Base-by-base conservation (phyloP, 208 protist species). In the Trypanosoma vivax region DNA sequence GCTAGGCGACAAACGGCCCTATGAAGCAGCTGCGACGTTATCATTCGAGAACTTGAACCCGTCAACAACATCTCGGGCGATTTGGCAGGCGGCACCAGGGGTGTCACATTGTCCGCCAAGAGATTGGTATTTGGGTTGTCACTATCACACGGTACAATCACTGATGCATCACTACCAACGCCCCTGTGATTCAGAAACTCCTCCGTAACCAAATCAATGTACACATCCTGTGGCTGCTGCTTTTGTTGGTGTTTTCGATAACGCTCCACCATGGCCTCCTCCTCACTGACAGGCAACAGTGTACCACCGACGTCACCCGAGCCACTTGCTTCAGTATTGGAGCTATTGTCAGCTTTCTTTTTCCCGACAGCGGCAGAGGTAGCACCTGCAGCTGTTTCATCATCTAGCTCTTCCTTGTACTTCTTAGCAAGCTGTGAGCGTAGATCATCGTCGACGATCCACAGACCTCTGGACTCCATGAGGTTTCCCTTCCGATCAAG, bases 391-490 rank as follows among this genome's bases (percentile, higher is more conserved):
- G 46, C 57, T 37, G 68, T 71, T 42, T 76, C 70, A 25, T 29
- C 51, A 24, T 67, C 50, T n/a, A 60, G 60, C 30, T 67, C 60
- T 21, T 47, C 35, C 31, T 57, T 35, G 63, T 83, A 89, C 40
- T 60, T 60, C 28, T 55, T 60, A 2, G 71, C 71, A 41, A 79
- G 72, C 39, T 75, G 63, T 27, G 71, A 76, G 7, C 81, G 81
- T 49, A 66, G 33, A 48, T 75, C 56, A 49, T 86, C 79, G 49
- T 86, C 74, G 2, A 74, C 75, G 14, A 86, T 69, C 79, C 79
- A 86, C 35, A 86, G 54, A n/a, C 79, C 79, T 24, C 73, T 58
- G 5, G 74, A 82, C 67, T 82, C 79, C n/a, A 82, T 39, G 3
- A 86, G 43, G 31, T 86, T 86, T 35, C 70, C 74, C 30, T 71